These are phyloP conservation scores for Camillea tinctor DNA, from an alignment of 2,329 filamentous ascomycete genomes.

Conservation along the genomic window DNA sequence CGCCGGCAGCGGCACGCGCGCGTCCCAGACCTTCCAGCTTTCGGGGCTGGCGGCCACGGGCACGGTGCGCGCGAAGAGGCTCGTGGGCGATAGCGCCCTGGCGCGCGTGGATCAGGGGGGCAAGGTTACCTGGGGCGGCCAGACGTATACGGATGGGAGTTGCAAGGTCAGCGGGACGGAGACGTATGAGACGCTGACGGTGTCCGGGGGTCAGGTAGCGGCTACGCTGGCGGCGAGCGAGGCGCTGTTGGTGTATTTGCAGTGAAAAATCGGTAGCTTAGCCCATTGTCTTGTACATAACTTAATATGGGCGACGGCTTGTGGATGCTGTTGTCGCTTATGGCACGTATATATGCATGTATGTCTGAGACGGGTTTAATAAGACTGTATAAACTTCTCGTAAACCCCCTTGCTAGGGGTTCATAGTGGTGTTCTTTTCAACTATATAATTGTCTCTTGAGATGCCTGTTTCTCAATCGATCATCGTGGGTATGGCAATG, in stretches of 20 bases:
- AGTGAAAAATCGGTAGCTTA: constrained; percentile 18
- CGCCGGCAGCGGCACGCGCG: constrained; percentile 32
- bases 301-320: no score
- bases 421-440: no score
- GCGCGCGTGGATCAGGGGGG: constrained; percentile 44
- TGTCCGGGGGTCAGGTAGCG: constrained; percentile 37
- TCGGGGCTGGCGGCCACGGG: constrained; percentile 35
- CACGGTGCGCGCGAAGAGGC: constrained; percentile 41
- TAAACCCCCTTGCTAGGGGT: no score
- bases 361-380: no score
- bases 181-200: constrained; percentile 35
- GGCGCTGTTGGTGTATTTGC: constrained; percentile 47
- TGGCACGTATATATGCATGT: no score
- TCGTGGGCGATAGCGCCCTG: constrained; percentile 43
- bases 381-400: no score
- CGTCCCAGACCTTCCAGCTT: constrained; percentile 40
- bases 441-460: no score
- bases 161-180: constrained; percentile 43
- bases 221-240: constrained; percentile 46
- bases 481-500: no score
- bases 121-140: constrained; percentile 44
- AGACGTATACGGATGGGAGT: constrained; percentile 44
- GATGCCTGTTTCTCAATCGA: no score
- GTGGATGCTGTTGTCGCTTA: no score
- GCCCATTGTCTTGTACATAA: no score